Evolutionary conservation across 1,284 basidiomycete species (phyloP).

Genomic region (Bondarzewia mesenterica): DNA sequence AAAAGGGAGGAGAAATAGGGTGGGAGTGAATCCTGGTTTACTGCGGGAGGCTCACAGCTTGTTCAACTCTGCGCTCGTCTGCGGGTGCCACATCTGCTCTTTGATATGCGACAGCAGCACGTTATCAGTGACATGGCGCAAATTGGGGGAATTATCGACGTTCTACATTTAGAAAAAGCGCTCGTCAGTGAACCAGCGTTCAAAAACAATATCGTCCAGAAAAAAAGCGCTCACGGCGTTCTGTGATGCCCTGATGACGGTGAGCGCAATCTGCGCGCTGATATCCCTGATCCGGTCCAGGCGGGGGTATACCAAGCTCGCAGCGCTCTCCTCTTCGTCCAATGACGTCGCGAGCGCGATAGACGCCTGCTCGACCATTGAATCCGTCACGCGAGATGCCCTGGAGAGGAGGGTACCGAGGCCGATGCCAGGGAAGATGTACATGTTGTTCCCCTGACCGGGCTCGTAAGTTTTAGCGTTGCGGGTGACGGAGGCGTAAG

Average conservation of each 20-base stretch:
- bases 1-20: neutral
- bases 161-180: too few species aligned
- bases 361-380: conserved; percentile 52
- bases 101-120: conserved; percentile 41
- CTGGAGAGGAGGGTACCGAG: conserved; percentile 61
- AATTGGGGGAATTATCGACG: conserved; percentile 9
- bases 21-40: too few species aligned
- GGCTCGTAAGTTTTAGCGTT: conserved; percentile 53
- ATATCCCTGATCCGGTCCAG: conserved; percentile 62
- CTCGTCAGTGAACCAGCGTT: neutral
- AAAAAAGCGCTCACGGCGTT: conserved; percentile 33
- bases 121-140: conserved; percentile 37
- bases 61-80: neutral
- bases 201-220: neutral
- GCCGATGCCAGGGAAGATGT: conserved; percentile 58
- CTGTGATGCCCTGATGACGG: conserved; percentile 59
- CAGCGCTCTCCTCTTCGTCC: conserved; percentile 47
- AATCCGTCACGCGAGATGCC: conserved; percentile 49
- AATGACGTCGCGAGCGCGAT: conserved; percentile 61
- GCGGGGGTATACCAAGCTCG: conserved; percentile 55
- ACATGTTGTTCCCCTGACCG: conserved; percentile 81
- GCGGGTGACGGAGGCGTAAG: conserved; percentile 54
- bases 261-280: conserved; percentile 51
- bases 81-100: conserved; percentile 52
- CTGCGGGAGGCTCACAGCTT: neutral